Conservation (phyloP, 1,284 basidiomycete genomes). For the Rugiboletus extremiorientalis region DNA sequence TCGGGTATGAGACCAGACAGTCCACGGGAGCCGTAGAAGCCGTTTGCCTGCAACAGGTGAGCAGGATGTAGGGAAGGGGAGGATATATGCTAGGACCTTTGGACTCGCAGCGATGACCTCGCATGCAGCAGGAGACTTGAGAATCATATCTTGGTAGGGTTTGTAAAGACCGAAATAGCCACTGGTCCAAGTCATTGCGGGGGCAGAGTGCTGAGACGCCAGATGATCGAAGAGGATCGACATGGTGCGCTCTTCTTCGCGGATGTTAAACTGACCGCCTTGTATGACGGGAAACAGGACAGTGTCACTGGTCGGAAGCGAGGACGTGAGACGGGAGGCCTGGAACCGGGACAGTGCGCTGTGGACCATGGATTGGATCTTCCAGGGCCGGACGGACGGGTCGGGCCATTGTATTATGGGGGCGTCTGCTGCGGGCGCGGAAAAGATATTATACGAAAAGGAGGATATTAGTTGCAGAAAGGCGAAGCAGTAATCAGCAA, state of each 20-base stretch:
- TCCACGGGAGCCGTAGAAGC: slow-evolving; percentile 89
- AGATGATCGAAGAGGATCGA: slow-evolving; percentile 56
- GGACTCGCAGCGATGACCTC: slow-evolving; percentile 87
- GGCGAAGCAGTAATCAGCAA: slow-evolving; percentile 83
- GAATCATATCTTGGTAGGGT: slow-evolving; percentile 76
- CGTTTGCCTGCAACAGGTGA: slow-evolving; percentile 72
- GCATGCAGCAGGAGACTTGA: slow-evolving; percentile 63
- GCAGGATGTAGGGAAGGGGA: background rate
- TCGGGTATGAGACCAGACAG: slow-evolving; percentile 93
- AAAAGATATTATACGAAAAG: slow-evolving; percentile 66
- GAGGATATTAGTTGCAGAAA: slow-evolving; percentile 70
- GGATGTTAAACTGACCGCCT: slow-evolving; percentile 79
- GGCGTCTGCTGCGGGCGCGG: slow-evolving; percentile 30
- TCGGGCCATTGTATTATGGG: slow-evolving; percentile 61
- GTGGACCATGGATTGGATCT: slow-evolving; percentile 54
- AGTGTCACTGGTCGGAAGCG: slow-evolving; percentile 43
- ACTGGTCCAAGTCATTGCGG: slow-evolving; percentile 78
- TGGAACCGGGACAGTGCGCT: slow-evolving; percentile 53
- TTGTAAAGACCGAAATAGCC: slow-evolving; percentile 93
- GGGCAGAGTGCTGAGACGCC: slow-evolving; percentile 28
- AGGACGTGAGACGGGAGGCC: slow-evolving; percentile 34
- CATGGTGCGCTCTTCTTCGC: slow-evolving; percentile 77
- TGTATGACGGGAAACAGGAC: slow-evolving; percentile 81
- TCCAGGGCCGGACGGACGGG: slow-evolving; percentile 53
- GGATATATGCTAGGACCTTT: slow-evolving; percentile 49